Evolutionary conservation across 192 early-diverging fungal genomes (phyloP).

Genomic region (Mortierella claussenii): DNA sequence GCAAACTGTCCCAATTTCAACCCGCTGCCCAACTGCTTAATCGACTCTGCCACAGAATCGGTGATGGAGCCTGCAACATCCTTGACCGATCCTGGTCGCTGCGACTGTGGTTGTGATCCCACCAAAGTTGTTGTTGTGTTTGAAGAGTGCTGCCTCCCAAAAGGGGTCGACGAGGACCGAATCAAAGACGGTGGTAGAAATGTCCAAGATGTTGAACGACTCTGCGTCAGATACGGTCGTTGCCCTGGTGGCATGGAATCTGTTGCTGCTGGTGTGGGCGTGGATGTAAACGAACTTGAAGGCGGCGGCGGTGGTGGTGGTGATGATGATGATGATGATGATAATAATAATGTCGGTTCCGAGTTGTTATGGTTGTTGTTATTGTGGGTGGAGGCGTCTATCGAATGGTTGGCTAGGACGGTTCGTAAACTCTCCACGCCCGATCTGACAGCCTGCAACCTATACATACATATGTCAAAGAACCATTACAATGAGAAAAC

Average conservation of each 20-base stretch:
- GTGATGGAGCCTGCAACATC: constrained; percentile 22
- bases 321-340: no score
- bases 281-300: no score
- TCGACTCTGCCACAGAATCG: constrained; percentile 47
- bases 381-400: neutral
- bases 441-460: constrained; percentile 40
- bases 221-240: neutral
- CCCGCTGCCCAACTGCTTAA: constrained; percentile 30
- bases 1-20: constrained; percentile 28
- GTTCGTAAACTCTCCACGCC: constrained; percentile 50
- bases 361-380: neutral
- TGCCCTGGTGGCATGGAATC: no score
- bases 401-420: constrained; percentile 31
- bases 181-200: constrained; percentile 10
- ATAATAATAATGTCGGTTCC: no score
- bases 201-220: constrained; percentile 4
- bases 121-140: no score
- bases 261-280: neutral
- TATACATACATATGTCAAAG: no score
- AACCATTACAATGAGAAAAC: no score
- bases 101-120: constrained; percentile 5
- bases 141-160: no score
- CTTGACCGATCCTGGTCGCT: constrained; percentile 10
- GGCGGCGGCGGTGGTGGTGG: neutral
- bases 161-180: no score